Evolutionary conservation across 1,284 basidiomycete species (phyloP).

Genomic region (Grifola frondosa): DNA sequence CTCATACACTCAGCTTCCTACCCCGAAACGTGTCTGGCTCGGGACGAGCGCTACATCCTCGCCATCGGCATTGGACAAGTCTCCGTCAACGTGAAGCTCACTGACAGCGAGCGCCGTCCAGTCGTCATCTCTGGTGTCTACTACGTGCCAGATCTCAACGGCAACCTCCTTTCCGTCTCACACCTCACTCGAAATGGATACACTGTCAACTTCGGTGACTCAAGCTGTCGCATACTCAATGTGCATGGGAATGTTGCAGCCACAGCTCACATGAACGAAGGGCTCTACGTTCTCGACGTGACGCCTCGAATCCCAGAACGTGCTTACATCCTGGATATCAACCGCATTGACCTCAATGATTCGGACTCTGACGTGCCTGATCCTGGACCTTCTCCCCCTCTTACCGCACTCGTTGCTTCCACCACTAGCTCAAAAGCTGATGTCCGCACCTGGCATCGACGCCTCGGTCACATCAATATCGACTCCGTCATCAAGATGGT

Average conservation of each 20-base stretch:
- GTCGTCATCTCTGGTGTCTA: constrained; percentile 13
- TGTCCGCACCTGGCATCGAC: constrained; percentile 26
- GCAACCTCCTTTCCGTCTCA: constrained; percentile 26
- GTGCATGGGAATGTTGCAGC: neutral
- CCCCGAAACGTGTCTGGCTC: constrained; percentile 11
- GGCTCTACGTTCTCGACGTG: constrained; percentile 13
- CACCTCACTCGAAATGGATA: constrained; percentile 6
- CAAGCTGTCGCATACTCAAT: constrained; percentile 8
- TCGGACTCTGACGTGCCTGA: neutral
- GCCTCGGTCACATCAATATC: constrained; percentile 24
- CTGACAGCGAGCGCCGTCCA: neutral
- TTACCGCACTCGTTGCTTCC: constrained; percentile 2
- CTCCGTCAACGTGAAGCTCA: constrained; percentile 1
- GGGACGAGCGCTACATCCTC: constrained; percentile 16
- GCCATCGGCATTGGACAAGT: constrained; percentile 12
- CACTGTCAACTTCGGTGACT: constrained; percentile 3
- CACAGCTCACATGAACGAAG: constrained; percentile 2
- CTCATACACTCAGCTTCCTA: constrained; percentile 1
- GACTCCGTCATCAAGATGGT: constrained; percentile 15
- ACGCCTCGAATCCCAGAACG: neutral
- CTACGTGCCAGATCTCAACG: constrained; percentile 20
- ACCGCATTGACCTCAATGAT: neutral
- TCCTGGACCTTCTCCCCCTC: no score
- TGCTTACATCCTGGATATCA: constrained; percentile 1
- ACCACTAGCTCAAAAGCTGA: constrained; percentile 11